phyloP scores from a whole-genome alignment of 768 basidiomycete species.

The Trametes cingulata region DNA sequence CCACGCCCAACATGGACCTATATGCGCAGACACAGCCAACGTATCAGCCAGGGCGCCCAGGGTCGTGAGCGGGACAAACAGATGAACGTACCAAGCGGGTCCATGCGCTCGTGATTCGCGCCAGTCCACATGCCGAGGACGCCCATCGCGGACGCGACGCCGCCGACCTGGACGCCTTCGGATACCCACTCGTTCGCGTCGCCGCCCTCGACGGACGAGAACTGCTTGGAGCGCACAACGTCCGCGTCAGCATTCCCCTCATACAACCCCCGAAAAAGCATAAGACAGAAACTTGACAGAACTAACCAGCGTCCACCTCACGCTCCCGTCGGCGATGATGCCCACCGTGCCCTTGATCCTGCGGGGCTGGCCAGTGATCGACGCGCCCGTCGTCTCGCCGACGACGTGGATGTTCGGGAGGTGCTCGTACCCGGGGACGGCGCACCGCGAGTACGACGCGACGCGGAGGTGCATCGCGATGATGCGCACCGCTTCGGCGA shows the following conservation, averaged over 20 bases:
- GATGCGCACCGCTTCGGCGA: constrained; percentile 52
- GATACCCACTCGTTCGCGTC: constrained; percentile 47
- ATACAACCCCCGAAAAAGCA: too few species aligned
- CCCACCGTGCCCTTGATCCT: constrained; percentile 45
- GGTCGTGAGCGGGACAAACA: not conserved
- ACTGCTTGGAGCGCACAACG: constrained; percentile 14
- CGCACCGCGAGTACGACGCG: constrained; percentile 26
- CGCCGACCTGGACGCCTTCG: constrained; percentile 57
- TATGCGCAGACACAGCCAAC: not conserved
- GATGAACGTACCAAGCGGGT: constrained; percentile 42
- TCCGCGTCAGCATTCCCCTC: not conserved
- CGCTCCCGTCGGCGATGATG: constrained; percentile 49
- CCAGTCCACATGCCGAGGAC: constrained; percentile 59
- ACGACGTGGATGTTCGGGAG: constrained; percentile 53
- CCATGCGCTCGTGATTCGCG: constrained; percentile 44
- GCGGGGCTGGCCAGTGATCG: constrained; percentile 39
- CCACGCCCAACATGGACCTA: constrained; percentile 16
- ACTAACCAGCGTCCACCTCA: constrained; percentile 53
- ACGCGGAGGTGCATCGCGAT: constrained; percentile 50
- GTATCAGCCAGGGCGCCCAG: not conserved
- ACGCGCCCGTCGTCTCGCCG: constrained; percentile 45
- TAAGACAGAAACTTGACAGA: not conserved
- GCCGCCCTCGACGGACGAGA: constrained; percentile 30
- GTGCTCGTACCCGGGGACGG: constrained; percentile 28
- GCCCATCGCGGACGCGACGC: constrained; percentile 51